Evolutionary conservation across 1,284 basidiomycete genomes (phyloP).

Genomic region (Cutaneotrichosporon curvatum): DNA sequence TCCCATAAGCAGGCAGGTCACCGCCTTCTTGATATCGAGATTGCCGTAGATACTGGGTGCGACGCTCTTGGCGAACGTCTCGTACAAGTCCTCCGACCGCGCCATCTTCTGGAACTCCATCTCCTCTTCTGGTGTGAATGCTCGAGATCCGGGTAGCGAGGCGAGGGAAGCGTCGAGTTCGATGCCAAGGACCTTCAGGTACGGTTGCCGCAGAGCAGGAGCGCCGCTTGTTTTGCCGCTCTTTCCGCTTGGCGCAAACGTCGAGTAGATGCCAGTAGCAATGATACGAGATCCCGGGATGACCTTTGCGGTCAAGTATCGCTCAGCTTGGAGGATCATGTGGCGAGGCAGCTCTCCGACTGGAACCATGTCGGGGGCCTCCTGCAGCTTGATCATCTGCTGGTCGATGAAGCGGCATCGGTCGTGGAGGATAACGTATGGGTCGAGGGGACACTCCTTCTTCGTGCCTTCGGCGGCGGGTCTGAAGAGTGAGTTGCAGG

Average conservation of each 20-base stretch:
- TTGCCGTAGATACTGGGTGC: slow-evolving; percentile 97
- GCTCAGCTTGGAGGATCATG: slow-evolving; percentile 85
- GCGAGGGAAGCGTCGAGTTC: slow-evolving; percentile 65
- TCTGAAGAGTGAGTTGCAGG: slow-evolving; percentile 16
- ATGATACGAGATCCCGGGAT: slow-evolving; percentile 92
- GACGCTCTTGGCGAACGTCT: slow-evolving; percentile 87
- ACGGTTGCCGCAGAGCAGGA: slow-evolving; percentile 85
- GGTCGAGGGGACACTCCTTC: slow-evolving; percentile 92
- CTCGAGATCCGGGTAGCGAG: slow-evolving; percentile 56
- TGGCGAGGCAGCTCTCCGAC: slow-evolving; percentile 96
- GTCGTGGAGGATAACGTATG: slow-evolving; percentile 92
- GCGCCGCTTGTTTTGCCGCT: slow-evolving; percentile 71
- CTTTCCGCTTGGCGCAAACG: slow-evolving; percentile 74
- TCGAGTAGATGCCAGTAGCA: slow-evolving; percentile 94
- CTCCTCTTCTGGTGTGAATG: slow-evolving; percentile 92
- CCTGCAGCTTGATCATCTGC: slow-evolving; percentile 94
- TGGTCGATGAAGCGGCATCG: slow-evolving; percentile 93
- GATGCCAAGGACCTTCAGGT: slow-evolving; percentile 86
- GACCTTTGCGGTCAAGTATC: slow-evolving; percentile 80
- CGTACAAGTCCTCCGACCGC: slow-evolving; percentile 82
- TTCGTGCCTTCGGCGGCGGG: slow-evolving; percentile 65
- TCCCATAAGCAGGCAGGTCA: slow-evolving; percentile 88
- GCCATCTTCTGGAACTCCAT: slow-evolving; percentile 88
- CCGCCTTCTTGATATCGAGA: slow-evolving; percentile 96
- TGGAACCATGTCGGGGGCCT: slow-evolving; percentile 99